A percentile compares a stretch with the other conserved stretches of the same genome.
Evolutionary conservation across 2,329 filamentous ascomycete species (phyloP).

Genomic region (Pseudocercospora fuligena): DNA sequence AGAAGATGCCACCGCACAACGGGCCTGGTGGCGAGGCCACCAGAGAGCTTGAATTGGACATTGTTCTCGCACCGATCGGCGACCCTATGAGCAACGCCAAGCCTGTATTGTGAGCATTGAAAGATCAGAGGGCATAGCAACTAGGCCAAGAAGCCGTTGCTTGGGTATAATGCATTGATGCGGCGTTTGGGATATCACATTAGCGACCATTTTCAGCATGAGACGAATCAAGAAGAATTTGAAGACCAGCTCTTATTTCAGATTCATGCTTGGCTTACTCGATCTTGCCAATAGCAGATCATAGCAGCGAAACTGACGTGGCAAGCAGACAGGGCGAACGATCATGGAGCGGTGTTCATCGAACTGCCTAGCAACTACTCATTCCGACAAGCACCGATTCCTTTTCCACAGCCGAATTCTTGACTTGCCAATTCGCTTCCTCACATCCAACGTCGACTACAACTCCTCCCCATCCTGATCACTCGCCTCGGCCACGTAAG

Average conservation of each 20-base stretch:
- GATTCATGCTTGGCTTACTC: not conserved
- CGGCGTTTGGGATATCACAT: not conserved
- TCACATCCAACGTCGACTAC: too few relatives aligned
- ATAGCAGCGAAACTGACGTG: too few relatives aligned
- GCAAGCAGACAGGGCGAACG: too few relatives aligned
- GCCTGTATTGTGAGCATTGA: constrained; percentile 21
- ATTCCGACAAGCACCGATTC: too few relatives aligned
- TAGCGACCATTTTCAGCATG: not conserved
- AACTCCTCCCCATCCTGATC: too few relatives aligned
- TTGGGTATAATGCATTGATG: not conserved
- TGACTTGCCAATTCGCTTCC: too few relatives aligned
- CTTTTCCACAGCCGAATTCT: too few relatives aligned
- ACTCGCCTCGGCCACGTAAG: not conserved
- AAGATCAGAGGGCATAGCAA: too few relatives aligned
- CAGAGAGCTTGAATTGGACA: constrained; percentile 64
- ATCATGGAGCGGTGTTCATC: too few relatives aligned
- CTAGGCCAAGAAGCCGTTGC: too few relatives aligned
- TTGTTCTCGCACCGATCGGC: constrained; percentile 56
- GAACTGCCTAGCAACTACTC: too few relatives aligned
- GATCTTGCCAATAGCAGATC: too few relatives aligned
- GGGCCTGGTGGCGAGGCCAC: constrained; percentile 39
- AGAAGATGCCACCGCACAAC: constrained; percentile 49
- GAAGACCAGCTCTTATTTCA: not conserved
- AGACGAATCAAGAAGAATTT: not conserved
- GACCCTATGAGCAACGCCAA: constrained; percentile 25